These are phyloP conservation scores for Selenicereus undatus DNA, from an alignment of 148 eudicot species.

Conservation along the genomic window DNA sequence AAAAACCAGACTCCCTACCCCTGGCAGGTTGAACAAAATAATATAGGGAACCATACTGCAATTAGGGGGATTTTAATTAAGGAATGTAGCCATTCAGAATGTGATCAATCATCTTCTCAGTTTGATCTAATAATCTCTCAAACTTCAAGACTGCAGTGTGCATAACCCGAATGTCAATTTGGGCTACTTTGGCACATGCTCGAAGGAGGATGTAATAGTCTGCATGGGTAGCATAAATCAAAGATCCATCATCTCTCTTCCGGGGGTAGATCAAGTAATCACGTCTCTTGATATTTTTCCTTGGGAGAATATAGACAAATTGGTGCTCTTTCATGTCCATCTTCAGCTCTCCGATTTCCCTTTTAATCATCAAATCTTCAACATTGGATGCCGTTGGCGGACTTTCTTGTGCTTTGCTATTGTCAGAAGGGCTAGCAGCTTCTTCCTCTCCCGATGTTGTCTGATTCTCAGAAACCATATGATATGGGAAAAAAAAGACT, in stretches of 20 bases:
- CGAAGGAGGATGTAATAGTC: conserved; percentile 84
- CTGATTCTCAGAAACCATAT: too few relatives aligned
- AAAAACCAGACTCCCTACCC: not conserved
- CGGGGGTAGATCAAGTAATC: conserved; percentile 58
- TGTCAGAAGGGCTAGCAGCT: not conserved
- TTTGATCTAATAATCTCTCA: conserved; percentile 65
- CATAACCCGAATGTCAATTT: conserved; percentile 67
- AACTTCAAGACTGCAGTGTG: conserved; percentile 60
- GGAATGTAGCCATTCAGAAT: too few relatives aligned
- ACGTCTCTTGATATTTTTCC: conserved; percentile 46
- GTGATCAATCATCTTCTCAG: conserved; percentile 54
- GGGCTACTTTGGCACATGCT: conserved; percentile 63
- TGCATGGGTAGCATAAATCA: conserved; percentile 61
- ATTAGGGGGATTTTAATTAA: too few relatives aligned
- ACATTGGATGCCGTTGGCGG: not conserved
- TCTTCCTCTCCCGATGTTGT: too few relatives aligned
- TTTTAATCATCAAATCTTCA: conserved; percentile 11
- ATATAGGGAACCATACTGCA: not conserved
- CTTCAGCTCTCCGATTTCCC: conserved; percentile 42
- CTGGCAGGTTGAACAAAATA: conserved; percentile 25
- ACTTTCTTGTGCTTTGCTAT: conserved; percentile 8
- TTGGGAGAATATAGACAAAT: conserved; percentile 72
- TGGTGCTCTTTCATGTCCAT: conserved; percentile 69
- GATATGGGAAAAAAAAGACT: too few relatives aligned
- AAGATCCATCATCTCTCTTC: conserved; percentile 55